Base-by-base conservation (phyloP, 371 early-diverging fungal genomes). In the Sporodiniella umbellata region DNA sequence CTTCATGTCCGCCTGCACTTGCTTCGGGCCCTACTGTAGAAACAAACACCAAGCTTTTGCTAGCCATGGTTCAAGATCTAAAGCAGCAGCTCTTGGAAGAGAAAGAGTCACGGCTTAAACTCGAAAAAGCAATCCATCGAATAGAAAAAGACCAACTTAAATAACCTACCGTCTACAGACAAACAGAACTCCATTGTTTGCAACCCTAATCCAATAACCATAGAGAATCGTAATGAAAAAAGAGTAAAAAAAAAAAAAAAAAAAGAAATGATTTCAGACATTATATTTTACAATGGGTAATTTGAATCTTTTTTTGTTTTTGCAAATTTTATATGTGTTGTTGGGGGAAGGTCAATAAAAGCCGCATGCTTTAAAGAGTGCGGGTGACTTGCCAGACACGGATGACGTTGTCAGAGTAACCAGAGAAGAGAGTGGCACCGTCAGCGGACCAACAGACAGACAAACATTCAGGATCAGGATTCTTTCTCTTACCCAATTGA, bases 371-470 rank as follows among this genome's bases (percentile, higher is more conserved):
- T 62, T 71, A 71, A 42, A 71, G 62, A 51, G 66, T 59, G 66
- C 79, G 81, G 62, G 80, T 75, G 60, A 90, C 84, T 63, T 84
- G 78, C 91, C 91, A 95, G 75, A 92, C 94, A 58, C 94, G 86
- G 83, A 96, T 92, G 53, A 81, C 55, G 78, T 84, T 83, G 75
- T 95, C 96, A 59, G 94, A 88, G 90, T 96, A 96, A 51, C 99
- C 99, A 75, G 95, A 85, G 72, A 95, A 94, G 68, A 98, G 84
- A 48, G 93, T 92, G 70, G 85, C 85, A 67, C 99, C 96, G 75
- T 98, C 97, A 54, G 92, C 86, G 59, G 92, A 92, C 97, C 96
- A 96, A 70, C 95, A 93, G 46, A 97, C 80, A 66, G 95, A 93
- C 71, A 94, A 82, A 75, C 89, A 88, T 75, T 73, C 62, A 60